Evolutionary conservation across 2,329 filamentous ascomycete genomes (phyloP).

Genomic region (Macroventuria anomochaeta): DNA sequence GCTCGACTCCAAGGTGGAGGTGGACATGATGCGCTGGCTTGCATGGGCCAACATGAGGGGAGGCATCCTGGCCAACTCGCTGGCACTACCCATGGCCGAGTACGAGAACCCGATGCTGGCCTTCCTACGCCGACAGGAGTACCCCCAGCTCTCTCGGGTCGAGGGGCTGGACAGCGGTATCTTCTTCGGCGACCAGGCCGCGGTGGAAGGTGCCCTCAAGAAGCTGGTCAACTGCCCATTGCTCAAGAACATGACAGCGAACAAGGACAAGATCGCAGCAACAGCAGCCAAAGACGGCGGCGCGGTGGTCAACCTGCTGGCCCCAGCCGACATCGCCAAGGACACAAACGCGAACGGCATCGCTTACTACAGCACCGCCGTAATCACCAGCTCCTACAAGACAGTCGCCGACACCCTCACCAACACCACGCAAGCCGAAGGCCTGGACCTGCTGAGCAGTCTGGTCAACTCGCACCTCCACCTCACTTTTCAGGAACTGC

Average conservation of each 20-base stretch:
- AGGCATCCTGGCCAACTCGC: conserved; percentile 78
- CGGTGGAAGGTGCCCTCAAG: conserved; percentile 53
- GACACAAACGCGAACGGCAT: conserved; percentile 71
- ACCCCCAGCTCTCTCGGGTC: conserved; percentile 75
- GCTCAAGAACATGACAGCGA: conserved; percentile 63
- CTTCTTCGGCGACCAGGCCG: conserved; percentile 70
- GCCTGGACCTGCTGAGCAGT: conserved; percentile 69
- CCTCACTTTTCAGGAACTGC: conserved; percentile 80
- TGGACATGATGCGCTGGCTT: conserved; percentile 82
- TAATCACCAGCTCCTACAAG: conserved; percentile 69
- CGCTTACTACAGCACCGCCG: conserved; percentile 75
- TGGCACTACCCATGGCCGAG: conserved; percentile 83
- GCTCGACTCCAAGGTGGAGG: conserved; percentile 42
- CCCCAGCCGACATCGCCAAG: conserved; percentile 66
- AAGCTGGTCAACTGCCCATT: conserved; percentile 53
- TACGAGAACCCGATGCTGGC: conserved; percentile 74
- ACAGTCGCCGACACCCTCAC: conserved; percentile 69
- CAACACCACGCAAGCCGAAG: conserved; percentile 61
- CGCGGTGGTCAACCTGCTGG: conserved; percentile 63
- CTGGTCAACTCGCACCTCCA: conserved; percentile 89
- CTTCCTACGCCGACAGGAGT: conserved; percentile 77
- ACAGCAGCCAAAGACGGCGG: conserved; percentile 61
- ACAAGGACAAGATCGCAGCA: conserved; percentile 66
- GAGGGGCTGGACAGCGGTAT: conserved; percentile 73
- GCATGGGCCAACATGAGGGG: conserved; percentile 92